These are phyloP conservation scores for Diplodia intermedia DNA, from an alignment of 2,329 filamentous ascomycete genomes.

Conservation along the genomic window DNA sequence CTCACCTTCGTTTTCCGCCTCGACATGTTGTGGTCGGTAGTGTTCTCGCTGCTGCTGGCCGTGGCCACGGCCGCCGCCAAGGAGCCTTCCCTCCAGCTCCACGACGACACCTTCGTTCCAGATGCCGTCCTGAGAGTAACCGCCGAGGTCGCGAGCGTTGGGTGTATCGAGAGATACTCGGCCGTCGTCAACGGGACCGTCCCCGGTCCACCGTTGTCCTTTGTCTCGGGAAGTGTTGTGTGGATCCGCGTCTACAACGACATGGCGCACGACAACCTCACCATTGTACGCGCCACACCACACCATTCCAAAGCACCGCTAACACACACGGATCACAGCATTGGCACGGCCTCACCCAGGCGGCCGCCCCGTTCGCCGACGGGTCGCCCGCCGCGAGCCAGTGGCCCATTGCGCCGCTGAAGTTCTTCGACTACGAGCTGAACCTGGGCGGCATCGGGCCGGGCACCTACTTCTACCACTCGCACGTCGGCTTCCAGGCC, in stretches of 20 bases:
- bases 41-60: slow-evolving; percentile 7
- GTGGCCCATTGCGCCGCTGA: slow-evolving; percentile 68
- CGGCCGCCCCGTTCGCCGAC: slow-evolving; percentile 68
- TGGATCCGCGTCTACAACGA: slow-evolving; percentile 68
- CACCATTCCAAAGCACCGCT: neutral
- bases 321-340: slow-evolving; percentile 54
- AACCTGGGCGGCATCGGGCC: slow-evolving; percentile 60
- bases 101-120: slow-evolving; percentile 46
- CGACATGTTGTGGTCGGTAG: slow-evolving; percentile 3
- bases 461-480: slow-evolving; percentile 73
- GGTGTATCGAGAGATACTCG: slow-evolving; percentile 56
- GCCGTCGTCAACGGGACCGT: slow-evolving; percentile 61
- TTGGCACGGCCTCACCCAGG: slow-evolving; percentile 70
- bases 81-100: slow-evolving; percentile 25
- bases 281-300: slow-evolving; percentile 53
- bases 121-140: slow-evolving; percentile 58
- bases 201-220: slow-evolving; percentile 59
- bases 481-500: slow-evolving; percentile 69
- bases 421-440: slow-evolving; percentile 73
- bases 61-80: slow-evolving; percentile 2
- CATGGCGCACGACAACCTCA: slow-evolving; percentile 61
- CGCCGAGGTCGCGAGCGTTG: slow-evolving; percentile 51
- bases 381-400: slow-evolving; percentile 66
- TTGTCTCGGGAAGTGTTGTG: slow-evolving; percentile 55
- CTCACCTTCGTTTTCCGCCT: neutral